A percentile compares a stretch with the other conserved stretches of the same genome.
phyloP scores from a whole-genome alignment of 2,329 filamentous ascomycete species.

The Cercospora sesami region DNA sequence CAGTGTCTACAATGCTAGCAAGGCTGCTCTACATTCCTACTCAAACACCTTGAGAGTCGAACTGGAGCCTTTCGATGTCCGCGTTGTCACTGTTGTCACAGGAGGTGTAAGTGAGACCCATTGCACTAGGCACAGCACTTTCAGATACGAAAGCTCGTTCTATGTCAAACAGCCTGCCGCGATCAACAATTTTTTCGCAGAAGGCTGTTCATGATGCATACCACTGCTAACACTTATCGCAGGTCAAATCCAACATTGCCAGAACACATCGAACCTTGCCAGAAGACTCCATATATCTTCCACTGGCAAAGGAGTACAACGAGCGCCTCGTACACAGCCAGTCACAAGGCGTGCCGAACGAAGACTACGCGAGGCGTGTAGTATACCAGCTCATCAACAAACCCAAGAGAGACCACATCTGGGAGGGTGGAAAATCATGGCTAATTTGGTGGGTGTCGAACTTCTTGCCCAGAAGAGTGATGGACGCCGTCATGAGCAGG shows the following conservation, averaged over 20 bases:
- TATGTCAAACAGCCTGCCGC: too few species aligned
- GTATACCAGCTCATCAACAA: slow-evolving; percentile 52
- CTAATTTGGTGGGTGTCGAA: slow-evolving; percentile 51
- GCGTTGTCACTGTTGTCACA: slow-evolving; percentile 54
- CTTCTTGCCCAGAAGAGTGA: slow-evolving; percentile 48
- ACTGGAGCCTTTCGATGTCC: slow-evolving; percentile 52
- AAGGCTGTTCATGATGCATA: too few species aligned
- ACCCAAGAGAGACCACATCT: slow-evolving; percentile 47
- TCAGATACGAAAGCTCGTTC: too few species aligned
- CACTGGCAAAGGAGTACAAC: slow-evolving; percentile 54
- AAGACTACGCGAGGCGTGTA: slow-evolving; percentile 56
- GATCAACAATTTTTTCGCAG: neutral
- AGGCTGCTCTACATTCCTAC: slow-evolving; percentile 61
- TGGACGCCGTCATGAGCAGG: slow-evolving; percentile 48
- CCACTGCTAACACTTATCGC: neutral
- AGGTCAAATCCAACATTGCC: slow-evolving; percentile 57
- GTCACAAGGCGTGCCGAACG: slow-evolving; percentile 53
- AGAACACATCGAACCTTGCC: slow-evolving; percentile 52
- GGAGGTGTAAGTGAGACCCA: slow-evolving; percentile 48
- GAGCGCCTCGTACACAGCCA: slow-evolving; percentile 56
- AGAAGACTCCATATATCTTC: slow-evolving; percentile 53
- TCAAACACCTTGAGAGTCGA: slow-evolving; percentile 60
- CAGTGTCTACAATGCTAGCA: slow-evolving; percentile 57
- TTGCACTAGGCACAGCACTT: neutral
- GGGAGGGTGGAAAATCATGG: slow-evolving; percentile 56